These are phyloP conservation scores for Hermanozyma aechmeae DNA, from an alignment of 805 yeast species.

Conservation along the genomic window DNA sequence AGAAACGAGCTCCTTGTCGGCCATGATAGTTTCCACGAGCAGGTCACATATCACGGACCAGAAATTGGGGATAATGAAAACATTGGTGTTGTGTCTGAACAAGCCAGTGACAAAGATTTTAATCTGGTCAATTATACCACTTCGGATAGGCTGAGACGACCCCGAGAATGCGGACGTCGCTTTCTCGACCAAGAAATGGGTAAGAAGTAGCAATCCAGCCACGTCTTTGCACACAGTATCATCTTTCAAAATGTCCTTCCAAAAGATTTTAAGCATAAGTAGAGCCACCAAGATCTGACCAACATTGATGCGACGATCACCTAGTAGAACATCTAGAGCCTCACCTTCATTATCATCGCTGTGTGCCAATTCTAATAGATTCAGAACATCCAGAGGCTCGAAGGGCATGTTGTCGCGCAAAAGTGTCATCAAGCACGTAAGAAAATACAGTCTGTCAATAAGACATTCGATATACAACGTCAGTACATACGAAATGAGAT, in stretches of 20 bases:
- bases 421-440: constrained; percentile 54
- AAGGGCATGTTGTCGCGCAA: constrained; percentile 29
- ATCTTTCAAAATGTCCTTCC: constrained; percentile 53
- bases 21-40: constrained; percentile 29
- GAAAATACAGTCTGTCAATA: constrained; percentile 51
- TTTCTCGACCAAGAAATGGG: constrained; percentile 31
- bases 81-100: constrained; percentile 44
- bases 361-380: constrained; percentile 10
- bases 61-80: constrained; percentile 53
- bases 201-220: constrained; percentile 48
- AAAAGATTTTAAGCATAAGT: constrained; percentile 54
- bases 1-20: constrained; percentile 11
- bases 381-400: constrained; percentile 16
- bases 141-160: constrained; percentile 10
- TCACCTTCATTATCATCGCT: neutral
- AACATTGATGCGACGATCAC: constrained; percentile 12
- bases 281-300: constrained; percentile 27
- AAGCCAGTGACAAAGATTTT: constrained; percentile 25
- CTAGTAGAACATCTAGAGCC: neutral
- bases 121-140: constrained; percentile 18
- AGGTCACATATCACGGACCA: constrained; percentile 49
- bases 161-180: constrained; percentile 3
- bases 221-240: constrained; percentile 58
- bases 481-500: constrained; percentile 49
- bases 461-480: constrained; percentile 62